Percentiles rank a stretch among this genome's conserved stretches.
Evolutionary conservation across 2,329 filamentous ascomycete genomes (phyloP).

Genomic region (Myriosclerotinia duriaeana): DNA sequence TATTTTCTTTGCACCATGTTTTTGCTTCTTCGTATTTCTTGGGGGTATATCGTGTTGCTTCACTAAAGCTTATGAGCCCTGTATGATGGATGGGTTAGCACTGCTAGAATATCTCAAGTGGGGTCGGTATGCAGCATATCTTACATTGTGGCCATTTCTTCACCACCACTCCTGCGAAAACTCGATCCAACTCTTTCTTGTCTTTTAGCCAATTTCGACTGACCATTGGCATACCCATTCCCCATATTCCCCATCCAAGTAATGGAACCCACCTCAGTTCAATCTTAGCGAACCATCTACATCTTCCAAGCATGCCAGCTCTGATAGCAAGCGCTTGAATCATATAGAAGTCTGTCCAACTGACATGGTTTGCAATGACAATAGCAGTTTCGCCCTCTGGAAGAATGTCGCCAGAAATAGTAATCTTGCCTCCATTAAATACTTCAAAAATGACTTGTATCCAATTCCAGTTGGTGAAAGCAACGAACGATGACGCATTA

Average conservation of each 20-base stretch:
- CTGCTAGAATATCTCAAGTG: conserved; percentile 10
- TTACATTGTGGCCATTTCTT: conserved; percentile 58
- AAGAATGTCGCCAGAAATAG: conserved; percentile 52
- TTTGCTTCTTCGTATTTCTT: conserved; percentile 53
- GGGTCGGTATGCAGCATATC: conserved; percentile 34
- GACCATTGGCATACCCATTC: conserved; percentile 64
- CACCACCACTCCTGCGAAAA: conserved; percentile 55
- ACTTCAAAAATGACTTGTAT: conserved; percentile 58
- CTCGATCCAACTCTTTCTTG: conserved; percentile 54
- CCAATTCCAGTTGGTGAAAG: conserved; percentile 55
- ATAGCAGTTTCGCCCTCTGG: conserved; percentile 58
- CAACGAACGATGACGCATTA: conserved; percentile 54
- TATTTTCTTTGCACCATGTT: conserved; percentile 52
- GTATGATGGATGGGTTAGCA: conserved; percentile 18
- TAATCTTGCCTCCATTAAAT: conserved; percentile 54
- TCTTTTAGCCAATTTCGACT: conserved; percentile 60
- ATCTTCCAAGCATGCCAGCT: conserved; percentile 59
- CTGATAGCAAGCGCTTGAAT: conserved; percentile 57
- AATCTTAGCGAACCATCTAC: conserved; percentile 62
- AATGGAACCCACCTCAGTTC: conserved; percentile 60
- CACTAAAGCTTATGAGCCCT: conserved; percentile 66
- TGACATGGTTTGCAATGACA: conserved; percentile 59
- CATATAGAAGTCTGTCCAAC: conserved; percentile 64
- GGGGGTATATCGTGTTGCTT: conserved; percentile 59
- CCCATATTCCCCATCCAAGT: conserved; percentile 63